Base-by-base conservation (phyloP, 352 stramenopile genomes). In the Globisporangium mamillatum region DNA sequence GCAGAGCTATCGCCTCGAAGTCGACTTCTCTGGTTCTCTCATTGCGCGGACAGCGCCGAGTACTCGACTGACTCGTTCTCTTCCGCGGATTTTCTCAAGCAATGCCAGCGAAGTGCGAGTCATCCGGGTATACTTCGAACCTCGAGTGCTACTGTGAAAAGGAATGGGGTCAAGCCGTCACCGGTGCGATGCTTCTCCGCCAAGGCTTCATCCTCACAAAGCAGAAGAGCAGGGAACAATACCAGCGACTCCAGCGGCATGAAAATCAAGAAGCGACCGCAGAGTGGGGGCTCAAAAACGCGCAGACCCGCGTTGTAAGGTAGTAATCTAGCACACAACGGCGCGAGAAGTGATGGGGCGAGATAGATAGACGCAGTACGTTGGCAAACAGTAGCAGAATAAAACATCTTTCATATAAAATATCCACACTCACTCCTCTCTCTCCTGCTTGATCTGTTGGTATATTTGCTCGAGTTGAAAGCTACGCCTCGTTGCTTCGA, bases 1-100 rank as follows among this genome's bases (percentile, higher is more conserved):
- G 65, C 76, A 4, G 63, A 73, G n/a, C 67, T 86, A 32, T 92
- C 83, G 0, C 84, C 84, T 53, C 81, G 84, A 32, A 88, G 76
- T 46, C 80, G 81, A 0, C 65, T 92, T n/a, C 65, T 92, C 7
- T 90, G 82, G 74, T 76, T 89, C 61, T 92, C 83, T 0, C 71
- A 77, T 5, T 89, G 72, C 60, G 74, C 60, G 4, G 66, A 72
- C 27, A 71, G 75, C 22, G 57, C 66, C 14, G 56, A 61, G 69
- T 72, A 16, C 44, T 63, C 10, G 52, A 46, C 36, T 48, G 18
- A 44, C 20, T 32, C 61, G 3, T 32, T 44, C 6, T 25, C 59
- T 7, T 62, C 63, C 9, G 4, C 22, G 5, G 16, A 52, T 27
- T 29, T 32, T 56, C 27, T 34, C 8, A 59, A n/a, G 3, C 48